Evolutionary conservation across 2,329 filamentous ascomycete genomes (phyloP).

Genomic region (Calonectria multiphialidica): DNA sequence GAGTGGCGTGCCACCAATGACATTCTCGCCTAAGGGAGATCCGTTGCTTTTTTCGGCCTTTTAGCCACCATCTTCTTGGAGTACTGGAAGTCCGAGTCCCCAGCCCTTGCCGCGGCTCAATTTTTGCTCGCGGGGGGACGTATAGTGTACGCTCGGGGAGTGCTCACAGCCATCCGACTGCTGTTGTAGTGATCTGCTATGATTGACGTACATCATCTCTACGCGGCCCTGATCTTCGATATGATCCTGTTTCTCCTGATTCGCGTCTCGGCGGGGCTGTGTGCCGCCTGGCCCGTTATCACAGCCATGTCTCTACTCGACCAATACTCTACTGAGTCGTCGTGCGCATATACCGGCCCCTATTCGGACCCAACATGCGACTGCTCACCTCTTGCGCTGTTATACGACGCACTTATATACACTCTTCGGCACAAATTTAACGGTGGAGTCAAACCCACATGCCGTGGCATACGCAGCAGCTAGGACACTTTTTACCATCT

Average conservation of each 20-base stretch:
- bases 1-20: constrained; percentile 3
- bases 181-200: background rate
- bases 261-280: background rate
- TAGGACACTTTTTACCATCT: background rate
- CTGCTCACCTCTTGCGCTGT: background rate
- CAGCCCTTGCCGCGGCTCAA: constrained; percentile 1
- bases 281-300: background rate
- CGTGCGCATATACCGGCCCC: background rate
- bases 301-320: background rate
- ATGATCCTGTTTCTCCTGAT: background rate
- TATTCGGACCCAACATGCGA: background rate
- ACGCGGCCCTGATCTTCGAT: background rate
- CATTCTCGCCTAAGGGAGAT: background rate
- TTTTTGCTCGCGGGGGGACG: background rate
- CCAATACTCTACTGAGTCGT: background rate
- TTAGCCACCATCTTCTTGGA: background rate
- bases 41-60: constrained; percentile 5
- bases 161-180: background rate
- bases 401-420: background rate
- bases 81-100: background rate
- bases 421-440: background rate
- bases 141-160: background rate
- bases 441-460: background rate
- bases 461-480: constrained; percentile 1
- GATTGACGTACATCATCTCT: background rate